Conservation (phyloP, 192 early-diverging fungal species). For the Coemansia furcata region DNA sequence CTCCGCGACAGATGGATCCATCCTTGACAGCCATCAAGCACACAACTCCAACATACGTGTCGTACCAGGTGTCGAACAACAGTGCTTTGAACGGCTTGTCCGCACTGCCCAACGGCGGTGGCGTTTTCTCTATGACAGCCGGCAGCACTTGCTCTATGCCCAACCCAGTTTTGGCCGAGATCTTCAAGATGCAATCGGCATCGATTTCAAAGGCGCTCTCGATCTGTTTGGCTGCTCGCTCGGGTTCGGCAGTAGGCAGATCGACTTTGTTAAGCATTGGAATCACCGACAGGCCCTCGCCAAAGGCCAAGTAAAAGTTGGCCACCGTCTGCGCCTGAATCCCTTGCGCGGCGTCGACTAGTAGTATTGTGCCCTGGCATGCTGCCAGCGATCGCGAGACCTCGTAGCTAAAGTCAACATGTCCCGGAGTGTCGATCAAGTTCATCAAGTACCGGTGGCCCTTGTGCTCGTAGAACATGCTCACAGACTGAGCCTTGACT, state of each 20-base stretch:
- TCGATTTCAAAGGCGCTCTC: conserved; percentile 85
- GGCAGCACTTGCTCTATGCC: conserved; percentile 75
- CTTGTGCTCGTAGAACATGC: conserved; percentile 88
- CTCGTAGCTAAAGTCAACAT: conserved; percentile 95
- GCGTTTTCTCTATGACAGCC: conserved; percentile 73
- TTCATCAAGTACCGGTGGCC: conserved; percentile 86
- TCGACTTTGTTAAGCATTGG: conserved; percentile 96
- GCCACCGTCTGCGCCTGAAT: conserved; percentile 98
- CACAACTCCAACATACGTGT: conserved; percentile 96
- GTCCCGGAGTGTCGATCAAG: conserved; percentile 93
- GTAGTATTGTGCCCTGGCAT: conserved; percentile 87
- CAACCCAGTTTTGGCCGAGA: conserved; percentile 86
- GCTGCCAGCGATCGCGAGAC: conserved; percentile 91
- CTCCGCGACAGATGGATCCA: conserved; percentile 72
- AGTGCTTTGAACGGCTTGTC: conserved; percentile 76
- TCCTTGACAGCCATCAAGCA: conserved; percentile 88
- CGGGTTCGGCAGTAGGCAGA: conserved; percentile 82
- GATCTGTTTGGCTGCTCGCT: conserved; percentile 74
- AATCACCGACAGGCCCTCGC: conserved; percentile 78
- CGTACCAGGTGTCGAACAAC: conserved; percentile 98
- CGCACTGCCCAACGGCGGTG: conserved; percentile 66
- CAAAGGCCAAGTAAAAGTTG: conserved; percentile 93
- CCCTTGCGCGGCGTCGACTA: conserved; percentile 94
- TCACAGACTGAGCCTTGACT: conserved; percentile 90
- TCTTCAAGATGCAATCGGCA: conserved; percentile 58